phyloP scores from a whole-genome alignment of 192 early-diverging fungal species.

The Coemansia sp. region DNA sequence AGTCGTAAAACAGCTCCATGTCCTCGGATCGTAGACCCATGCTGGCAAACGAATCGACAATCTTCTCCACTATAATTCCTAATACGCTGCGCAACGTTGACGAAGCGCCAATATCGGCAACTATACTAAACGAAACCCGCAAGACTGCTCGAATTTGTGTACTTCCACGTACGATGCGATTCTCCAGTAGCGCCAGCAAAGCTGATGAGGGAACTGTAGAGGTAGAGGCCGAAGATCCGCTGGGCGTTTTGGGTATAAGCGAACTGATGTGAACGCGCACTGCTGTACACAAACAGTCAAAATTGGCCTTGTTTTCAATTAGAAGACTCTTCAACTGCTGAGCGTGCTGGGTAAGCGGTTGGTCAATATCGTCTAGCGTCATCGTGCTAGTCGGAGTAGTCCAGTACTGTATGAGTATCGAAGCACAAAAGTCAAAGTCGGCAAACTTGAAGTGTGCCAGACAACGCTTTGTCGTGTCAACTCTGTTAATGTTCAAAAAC shows the following conservation, averaged over 20 bases:
- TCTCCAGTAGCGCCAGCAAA: constrained; percentile 23
- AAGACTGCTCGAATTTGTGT: constrained; percentile 26
- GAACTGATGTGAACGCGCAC: constrained; percentile 11
- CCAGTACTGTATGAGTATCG: constrained; percentile 29
- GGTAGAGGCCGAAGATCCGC: background rate
- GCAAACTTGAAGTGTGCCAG: constrained; percentile 25
- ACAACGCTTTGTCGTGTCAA: constrained; percentile 34
- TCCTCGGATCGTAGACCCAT: constrained; percentile 27
- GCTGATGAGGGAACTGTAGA: constrained; percentile 3
- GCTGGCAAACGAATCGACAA: constrained; percentile 29
- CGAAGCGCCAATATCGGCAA: constrained; percentile 19
- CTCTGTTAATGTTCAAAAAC: constrained; percentile 33
- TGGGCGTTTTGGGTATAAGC: constrained; percentile 9
- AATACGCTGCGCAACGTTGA: constrained; percentile 25
- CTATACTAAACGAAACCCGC: constrained; percentile 25
- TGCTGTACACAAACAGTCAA: constrained; percentile 11
- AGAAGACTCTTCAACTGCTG: constrained; percentile 56
- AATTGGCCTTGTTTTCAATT: constrained; percentile 34
- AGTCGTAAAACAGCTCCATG: constrained; percentile 31
- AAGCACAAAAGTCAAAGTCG: constrained; percentile 40
- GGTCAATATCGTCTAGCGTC: constrained; percentile 48
- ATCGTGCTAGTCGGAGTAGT: constrained; percentile 32
- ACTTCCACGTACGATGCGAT: constrained; percentile 16
- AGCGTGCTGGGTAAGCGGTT: constrained; percentile 56
- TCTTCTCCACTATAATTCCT: constrained; percentile 27